Evolutionary conservation across 352 stramenopile genomes (phyloP).

Genomic region (Phytophthora syringae): DNA sequence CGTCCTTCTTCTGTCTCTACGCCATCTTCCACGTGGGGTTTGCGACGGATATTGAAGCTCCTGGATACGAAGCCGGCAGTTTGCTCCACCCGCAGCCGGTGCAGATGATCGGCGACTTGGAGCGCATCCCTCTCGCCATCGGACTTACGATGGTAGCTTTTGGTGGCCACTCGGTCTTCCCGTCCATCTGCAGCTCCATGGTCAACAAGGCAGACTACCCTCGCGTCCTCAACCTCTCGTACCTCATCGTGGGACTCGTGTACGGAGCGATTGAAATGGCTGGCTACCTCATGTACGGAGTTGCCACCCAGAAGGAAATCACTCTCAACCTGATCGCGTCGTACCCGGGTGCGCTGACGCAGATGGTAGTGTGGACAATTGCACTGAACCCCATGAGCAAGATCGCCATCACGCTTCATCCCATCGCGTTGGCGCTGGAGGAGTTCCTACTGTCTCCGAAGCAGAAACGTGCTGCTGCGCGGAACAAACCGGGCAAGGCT

Average conservation of each 20-base stretch:
- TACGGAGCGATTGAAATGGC: slow-evolving; percentile 79
- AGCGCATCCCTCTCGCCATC: slow-evolving; percentile 81
- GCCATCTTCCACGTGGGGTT: slow-evolving; percentile 81
- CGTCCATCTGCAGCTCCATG: slow-evolving; percentile 91
- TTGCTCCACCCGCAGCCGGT: slow-evolving; percentile 65
- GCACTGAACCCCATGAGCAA: slow-evolving; percentile 90
- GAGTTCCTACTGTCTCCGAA: slow-evolving; percentile 68
- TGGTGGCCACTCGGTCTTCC: slow-evolving; percentile 87
- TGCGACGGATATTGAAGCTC: slow-evolving; percentile 48
- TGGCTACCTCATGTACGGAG: slow-evolving; percentile 88
- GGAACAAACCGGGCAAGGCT: slow-evolving; percentile 33
- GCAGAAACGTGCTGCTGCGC: slow-evolving; percentile 38
- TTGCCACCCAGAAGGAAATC: slow-evolving; percentile 85
- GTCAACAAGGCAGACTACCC: slow-evolving; percentile 66
- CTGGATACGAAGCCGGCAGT: slow-evolving; percentile 56
- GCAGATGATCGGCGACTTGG: slow-evolving; percentile 64
- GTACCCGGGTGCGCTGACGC: slow-evolving; percentile 65
- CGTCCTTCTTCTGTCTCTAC: slow-evolving; percentile 82
- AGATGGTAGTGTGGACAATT: slow-evolving; percentile 82
- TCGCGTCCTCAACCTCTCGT: slow-evolving; percentile 72
- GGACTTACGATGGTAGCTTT: slow-evolving; percentile 90
- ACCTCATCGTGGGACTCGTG: slow-evolving; percentile 71
- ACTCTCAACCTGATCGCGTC: slow-evolving; percentile 82
- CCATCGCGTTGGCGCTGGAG: slow-evolving; percentile 76
- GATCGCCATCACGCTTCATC: slow-evolving; percentile 86